phyloP scores from a whole-genome alignment of 371 early-diverging fungal genomes.

The Zychaea mexicana region DNA sequence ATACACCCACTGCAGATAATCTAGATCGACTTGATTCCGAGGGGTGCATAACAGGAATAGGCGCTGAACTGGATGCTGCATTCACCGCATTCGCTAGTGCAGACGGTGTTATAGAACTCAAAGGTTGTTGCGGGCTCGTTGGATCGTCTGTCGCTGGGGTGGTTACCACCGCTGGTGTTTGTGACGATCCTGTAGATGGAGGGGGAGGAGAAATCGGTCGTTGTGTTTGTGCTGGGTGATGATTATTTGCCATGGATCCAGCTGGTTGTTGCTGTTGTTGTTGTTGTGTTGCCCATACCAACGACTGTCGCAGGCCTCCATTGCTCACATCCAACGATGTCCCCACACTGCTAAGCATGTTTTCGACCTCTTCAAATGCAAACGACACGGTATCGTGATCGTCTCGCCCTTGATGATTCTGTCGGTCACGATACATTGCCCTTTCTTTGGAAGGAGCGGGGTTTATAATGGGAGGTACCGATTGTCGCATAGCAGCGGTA shows the following conservation, averaged over 20 bases:
- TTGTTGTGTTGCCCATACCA: not conserved
- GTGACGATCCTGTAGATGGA: not conserved
- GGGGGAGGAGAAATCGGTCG: not conserved
- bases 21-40: not conserved
- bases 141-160: not conserved
- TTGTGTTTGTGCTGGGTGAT: not conserved
- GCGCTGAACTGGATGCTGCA: not conserved
- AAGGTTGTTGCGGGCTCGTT: not conserved
- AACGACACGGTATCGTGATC: conserved; percentile 12
- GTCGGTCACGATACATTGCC: not conserved
- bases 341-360: conserved; percentile 17
- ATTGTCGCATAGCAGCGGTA: not conserved
- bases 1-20: not conserved
- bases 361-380: conserved; percentile 22
- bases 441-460: not conserved
- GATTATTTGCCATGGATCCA: not conserved
- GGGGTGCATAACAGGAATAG: not conserved
- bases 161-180: not conserved
- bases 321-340: not conserved
- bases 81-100: not conserved
- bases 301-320: not conserved
- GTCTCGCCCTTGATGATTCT: not conserved
- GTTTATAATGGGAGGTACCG: not conserved
- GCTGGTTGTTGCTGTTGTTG: not conserved
- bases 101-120: not conserved